Base-by-base conservation (phyloP, 331 rosid genomes). In the Quercus tomentella region DNA sequence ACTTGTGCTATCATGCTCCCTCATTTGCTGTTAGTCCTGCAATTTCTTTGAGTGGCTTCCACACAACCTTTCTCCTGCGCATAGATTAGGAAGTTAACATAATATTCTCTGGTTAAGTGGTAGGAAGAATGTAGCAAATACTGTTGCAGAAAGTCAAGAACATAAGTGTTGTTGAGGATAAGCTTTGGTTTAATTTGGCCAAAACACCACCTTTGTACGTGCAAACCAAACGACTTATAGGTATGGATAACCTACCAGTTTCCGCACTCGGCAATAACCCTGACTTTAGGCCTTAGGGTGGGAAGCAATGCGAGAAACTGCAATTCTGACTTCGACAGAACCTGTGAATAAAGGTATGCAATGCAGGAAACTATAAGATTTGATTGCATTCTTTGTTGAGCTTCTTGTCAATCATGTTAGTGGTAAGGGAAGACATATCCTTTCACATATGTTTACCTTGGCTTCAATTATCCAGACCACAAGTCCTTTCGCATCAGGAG, bases 231-330 rank as follows among this genome's bases (percentile, higher is more conserved):
- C 10, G 25, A 23, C 6, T 52, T 49, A 18, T 35, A 61, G 76
- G 33, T 20, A 63, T 35, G 69, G 76, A 31, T 23, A 63, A 11
- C 86, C 23, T 86, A 91, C 98, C 98, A 95, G 85, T 90, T 92
- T 87, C 98, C 97, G 3, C 97, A 95, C 81, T 95, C 97, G 2
- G 97, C 98, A 62, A 95, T 89, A 84, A 92, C 97, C 87, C 98
- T 89, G 84, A 92, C 97, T 82, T 87, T 90, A 21, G 98, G 98
- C 82, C 98, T 83, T 14, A 92, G 92, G 14, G 95, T 76, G 14
- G 97, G 98, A 41, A 95, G 87, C 74, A 95, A 76, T 22, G 97
- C 97, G 28, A 95, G 97, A 82, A 95, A 95, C 83, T 95, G 97
- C 82, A 95, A 60, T 77, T 95, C 98, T 6, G 97, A 89, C 90